A percentile compares a stretch with the other conserved stretches of the same genome.
phyloP scores from a whole-genome alignment of 2,329 filamentous ascomycete species.

The Scleromitrula shiraiana region DNA sequence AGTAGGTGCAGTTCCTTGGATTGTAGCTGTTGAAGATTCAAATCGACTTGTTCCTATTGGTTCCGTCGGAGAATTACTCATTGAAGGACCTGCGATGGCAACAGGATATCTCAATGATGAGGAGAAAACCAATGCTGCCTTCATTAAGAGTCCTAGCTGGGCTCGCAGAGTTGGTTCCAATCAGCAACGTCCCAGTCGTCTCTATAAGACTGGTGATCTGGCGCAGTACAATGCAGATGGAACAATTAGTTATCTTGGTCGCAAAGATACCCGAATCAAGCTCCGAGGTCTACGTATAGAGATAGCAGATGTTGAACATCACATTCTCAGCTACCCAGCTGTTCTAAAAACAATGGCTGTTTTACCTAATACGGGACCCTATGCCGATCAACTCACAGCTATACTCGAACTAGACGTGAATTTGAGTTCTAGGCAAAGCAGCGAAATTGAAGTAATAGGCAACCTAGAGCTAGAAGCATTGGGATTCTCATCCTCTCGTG shows the following conservation, averaged over 20 bases:
- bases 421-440: not conserved
- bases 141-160: conserved; percentile 27
- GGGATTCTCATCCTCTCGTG: not conserved
- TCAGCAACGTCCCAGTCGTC: not conserved
- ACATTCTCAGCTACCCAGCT: conserved; percentile 5
- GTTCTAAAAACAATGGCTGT: conserved; percentile 6
- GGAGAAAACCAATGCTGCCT: conserved; percentile 29
- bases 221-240: conserved; percentile 29
- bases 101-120: conserved; percentile 34
- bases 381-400: not conserved
- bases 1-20: conserved; percentile 25
- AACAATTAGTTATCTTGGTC: conserved; percentile 1
- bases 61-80: conserved; percentile 32
- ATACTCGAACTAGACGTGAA: not conserved
- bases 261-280: conserved; percentile 6
- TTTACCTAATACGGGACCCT: not conserved
- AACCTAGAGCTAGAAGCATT: not conserved
- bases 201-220: conserved; percentile 48
- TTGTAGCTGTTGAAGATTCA: conserved; percentile 34
- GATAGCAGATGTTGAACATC: conserved; percentile 4
- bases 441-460: not conserved
- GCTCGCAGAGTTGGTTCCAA: not conserved
- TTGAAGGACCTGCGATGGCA: conserved; percentile 33
- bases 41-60: conserved; percentile 30
- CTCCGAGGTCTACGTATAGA: conserved; percentile 7